Conservation (phyloP, 225 moss, liverwort and hornwort species). For the Thuidium tamariscinum region DNA sequence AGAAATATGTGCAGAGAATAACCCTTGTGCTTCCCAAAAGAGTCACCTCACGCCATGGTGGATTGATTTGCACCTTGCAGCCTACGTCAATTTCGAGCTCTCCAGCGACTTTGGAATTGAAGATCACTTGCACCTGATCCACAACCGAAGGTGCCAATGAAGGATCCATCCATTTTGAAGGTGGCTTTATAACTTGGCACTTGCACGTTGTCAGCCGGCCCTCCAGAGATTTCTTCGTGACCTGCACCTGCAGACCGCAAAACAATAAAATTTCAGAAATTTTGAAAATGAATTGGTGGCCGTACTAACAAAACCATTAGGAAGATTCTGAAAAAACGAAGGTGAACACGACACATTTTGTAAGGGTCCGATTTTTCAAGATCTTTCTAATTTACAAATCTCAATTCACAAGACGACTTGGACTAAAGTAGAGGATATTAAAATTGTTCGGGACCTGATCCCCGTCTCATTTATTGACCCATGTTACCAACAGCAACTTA, state of each 20-base stretch:
- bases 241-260: slow-evolving; percentile 18
- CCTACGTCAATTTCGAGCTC: slow-evolving; percentile 40
- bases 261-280: neutral
- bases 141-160: neutral
- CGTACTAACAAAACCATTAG: neutral
- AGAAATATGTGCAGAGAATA: slow-evolving; percentile 49
- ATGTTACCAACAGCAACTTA: too few relatives aligned
- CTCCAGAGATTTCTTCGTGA: slow-evolving; percentile 40
- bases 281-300: neutral
- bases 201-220: slow-evolving; percentile 40
- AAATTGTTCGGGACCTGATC: too few relatives aligned
- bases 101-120: slow-evolving; percentile 40
- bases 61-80: slow-evolving; percentile 26
- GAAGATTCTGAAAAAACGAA: neutral
- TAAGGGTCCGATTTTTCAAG: neutral
- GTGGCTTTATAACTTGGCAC: slow-evolving; percentile 34
- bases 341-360: neutral
- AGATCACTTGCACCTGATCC: slow-evolving; percentile 39
- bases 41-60: slow-evolving; percentile 41
- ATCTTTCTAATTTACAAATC: neutral
- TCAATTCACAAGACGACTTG: neutral
- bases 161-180: slow-evolving; percentile 14
- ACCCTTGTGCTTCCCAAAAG: slow-evolving; percentile 14
- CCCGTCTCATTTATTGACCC: too few relatives aligned
- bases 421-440: neutral